phyloP scores from a whole-genome alignment of 345 rosid genomes.

The Aethionema arabicum region DNA sequence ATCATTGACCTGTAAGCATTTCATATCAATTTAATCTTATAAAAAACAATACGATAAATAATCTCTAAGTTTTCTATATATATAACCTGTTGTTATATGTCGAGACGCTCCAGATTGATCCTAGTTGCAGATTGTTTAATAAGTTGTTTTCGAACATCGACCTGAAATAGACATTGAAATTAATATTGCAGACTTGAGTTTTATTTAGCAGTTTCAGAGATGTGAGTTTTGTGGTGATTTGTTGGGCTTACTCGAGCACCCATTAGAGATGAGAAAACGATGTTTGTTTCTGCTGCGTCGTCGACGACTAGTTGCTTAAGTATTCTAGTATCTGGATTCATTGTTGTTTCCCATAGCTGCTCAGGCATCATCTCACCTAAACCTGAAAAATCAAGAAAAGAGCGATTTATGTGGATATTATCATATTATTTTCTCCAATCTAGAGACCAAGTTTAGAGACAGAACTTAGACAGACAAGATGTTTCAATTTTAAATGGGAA shows the following conservation, averaged over 20 bases:
- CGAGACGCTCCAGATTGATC: constrained; percentile 63
- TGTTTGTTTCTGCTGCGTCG: constrained; percentile 71
- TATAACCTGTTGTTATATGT: constrained; percentile 46
- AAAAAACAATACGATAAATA: constrained; percentile 2
- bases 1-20: constrained; percentile 7
- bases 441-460: neutral
- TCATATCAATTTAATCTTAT: neutral
- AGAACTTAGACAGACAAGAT: neutral
- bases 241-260: constrained; percentile 67
- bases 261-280: constrained; percentile 81
- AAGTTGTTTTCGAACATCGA: constrained; percentile 79
- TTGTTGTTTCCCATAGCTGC: constrained; percentile 89
- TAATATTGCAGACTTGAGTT: constrained; percentile 10
- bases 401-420: neutral
- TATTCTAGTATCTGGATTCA: constrained; percentile 75
- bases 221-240: constrained; percentile 1
- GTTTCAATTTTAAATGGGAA: too few relatives aligned
- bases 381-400: constrained; percentile 42
- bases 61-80: constrained; percentile 14
- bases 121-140: constrained; percentile 58
- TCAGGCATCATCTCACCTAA: constrained; percentile 96
- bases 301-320: constrained; percentile 80
- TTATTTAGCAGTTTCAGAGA: neutral
- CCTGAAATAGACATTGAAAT: constrained; percentile 42
- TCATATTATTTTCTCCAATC: neutral